Evolutionary conservation across 23 red algal genomes (phyloP), one percentile per base, ranked within the genome.

Genomic region (Gracilariopsis chorda): DNA sequence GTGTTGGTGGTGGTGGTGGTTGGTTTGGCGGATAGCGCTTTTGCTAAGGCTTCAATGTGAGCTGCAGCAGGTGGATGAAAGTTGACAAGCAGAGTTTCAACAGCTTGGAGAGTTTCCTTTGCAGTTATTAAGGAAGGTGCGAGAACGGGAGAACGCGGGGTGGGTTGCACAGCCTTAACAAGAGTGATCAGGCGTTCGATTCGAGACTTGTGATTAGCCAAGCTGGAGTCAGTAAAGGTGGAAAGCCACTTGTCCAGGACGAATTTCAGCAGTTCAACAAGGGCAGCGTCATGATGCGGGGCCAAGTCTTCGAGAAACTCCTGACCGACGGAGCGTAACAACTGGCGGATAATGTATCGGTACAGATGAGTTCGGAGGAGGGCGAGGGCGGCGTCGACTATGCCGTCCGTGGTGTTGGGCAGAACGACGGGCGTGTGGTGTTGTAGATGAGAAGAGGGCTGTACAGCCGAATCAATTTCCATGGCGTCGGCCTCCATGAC

Each of bases 171-270:
- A 24, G 80, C 32, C 17, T 78, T 78, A 20, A 78, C 45, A 70
- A 85, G 59, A 21, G 28, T 40, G 32, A 69, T 48, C 25, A 85
- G 39, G 20, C 56, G 34, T 34, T 85, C 29, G 17, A 85, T 70
- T 27, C 4, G 16, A 12, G 43, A 27, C 47, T 80, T 80, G 19
- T 58, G 65, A 47, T 57, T 39, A 60, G 32, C 34, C 34, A 88
- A 67, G 9, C 43, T 44, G 12, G 84, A 76, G 64, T 88, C 46
- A 2, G 63, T 24, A 64, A 88, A 88, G 21, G 65, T 74, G 23
- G 64, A 76, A 29, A 76, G 43, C 84, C 84, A 88, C 60, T 88
- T 88, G n/a, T 88, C 69, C 11, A 76, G 49, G 44, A 88, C 64
- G 41, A 56, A 75, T 13, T 24, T 30, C 4, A 88, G 45, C 23